Base-by-base conservation (phyloP, 2,329 filamentous ascomycete genomes). In the Trichophyton simii region DNA sequence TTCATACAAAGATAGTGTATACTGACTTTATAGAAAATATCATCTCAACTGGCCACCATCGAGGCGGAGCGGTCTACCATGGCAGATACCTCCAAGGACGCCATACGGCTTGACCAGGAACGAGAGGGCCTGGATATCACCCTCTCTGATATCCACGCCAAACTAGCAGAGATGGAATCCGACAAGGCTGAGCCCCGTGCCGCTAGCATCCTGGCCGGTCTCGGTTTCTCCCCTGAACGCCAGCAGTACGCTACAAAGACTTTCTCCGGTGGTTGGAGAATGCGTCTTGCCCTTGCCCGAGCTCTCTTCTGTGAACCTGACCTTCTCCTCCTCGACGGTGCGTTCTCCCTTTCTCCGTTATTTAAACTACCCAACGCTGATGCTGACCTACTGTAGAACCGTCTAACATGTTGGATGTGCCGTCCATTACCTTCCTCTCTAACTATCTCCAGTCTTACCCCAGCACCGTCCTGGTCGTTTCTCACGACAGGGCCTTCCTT, bases 381-480 rank as follows among this genome's bases (percentile, higher is more conserved):
- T 60, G 36, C 68, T 72, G 57, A 71, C 64, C 55, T 54, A 42
- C 59, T 57, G 61, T 62, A 79, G 94, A 99, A 85, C 94, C 94
- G 78, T 97, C 92, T 61, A 97, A 97, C 85, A 97, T 97, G 92
- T 91, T 99, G 89, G 94, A 97, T 77, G 94, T 99, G 62, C 94
- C 94, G n/a, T 97, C 94, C 25, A 97, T 99, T 72, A 95, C 94
- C 61, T 99, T 97, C 83, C 83, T 99, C 73, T 88, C 92, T 57
- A 92, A 91, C 71, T 99, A 99, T 72, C 87, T 99, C 7, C 91
- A 96, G 74, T 81, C 80, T 57, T 99, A 99, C 72, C 92, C 92
- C 44, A 96, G 90, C 75, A 97, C 94, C 1, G 86, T 99, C 31
- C 81, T 99, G 13, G 92, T 99, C 60, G 94, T 99, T 66, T 96